phyloP scores from a whole-genome alignment of 257 asterid genomes.

The Solanum dulcamara region DNA sequence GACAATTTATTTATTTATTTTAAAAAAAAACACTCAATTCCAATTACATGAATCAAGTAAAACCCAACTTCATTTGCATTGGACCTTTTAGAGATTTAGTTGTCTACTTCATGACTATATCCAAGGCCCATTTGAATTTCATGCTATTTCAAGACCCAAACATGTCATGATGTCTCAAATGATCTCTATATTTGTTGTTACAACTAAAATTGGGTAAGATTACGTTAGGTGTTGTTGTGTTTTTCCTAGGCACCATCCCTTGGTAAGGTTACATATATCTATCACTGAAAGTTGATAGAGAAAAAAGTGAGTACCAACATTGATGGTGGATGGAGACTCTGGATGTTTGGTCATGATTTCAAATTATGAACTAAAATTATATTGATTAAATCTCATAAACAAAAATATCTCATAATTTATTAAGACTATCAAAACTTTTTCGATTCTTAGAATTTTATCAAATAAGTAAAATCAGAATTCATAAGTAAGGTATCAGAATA shows the following conservation, averaged over 20 bases:
- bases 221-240: neutral
- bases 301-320: neutral
- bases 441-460: fast-evolving
- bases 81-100: neutral
- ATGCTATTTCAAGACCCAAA: neutral
- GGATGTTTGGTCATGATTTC: neutral
- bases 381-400: neutral
- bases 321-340: neutral
- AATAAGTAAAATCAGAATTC: neutral
- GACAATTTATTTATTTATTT: no score
- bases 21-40: no score
- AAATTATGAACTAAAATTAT: neutral
- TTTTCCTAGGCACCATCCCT: neutral
- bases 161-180: neutral
- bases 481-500: neutral
- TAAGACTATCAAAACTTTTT: neutral
- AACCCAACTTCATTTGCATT: neutral
- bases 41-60: neutral
- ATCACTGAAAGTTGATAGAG: neutral
- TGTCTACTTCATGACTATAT: neutral
- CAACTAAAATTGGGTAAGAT: neutral
- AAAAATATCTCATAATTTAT: neutral
- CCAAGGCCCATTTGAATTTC: neutral
- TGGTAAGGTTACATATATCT: neutral
- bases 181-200: neutral